These are phyloP conservation scores for Pythium rishiriense DNA, from an alignment of 352 stramenopile genomes.

Conservation along the genomic window DNA sequence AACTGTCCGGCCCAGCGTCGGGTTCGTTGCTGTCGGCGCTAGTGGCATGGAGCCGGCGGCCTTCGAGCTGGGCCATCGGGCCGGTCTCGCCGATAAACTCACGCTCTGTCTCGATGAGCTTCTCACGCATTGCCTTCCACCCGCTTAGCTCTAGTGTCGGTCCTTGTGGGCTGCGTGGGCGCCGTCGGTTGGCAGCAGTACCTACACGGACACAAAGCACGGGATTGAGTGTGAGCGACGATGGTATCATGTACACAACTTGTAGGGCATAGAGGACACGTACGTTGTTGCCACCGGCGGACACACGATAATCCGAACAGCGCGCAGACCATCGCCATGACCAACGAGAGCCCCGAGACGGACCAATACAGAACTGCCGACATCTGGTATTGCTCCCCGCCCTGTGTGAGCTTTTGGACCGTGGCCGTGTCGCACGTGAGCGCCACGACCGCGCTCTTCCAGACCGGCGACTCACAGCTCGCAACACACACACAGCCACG, in stretches of 20 bases:
- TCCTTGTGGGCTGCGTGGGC: slow-evolving; percentile 22
- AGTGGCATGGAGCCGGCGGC: slow-evolving; percentile 13
- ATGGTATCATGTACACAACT: neutral
- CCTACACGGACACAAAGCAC: neutral
- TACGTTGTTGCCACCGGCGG: slow-evolving; percentile 18
- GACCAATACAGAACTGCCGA: slow-evolving; percentile 15
- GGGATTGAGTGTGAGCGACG: too few species aligned
- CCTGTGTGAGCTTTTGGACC: neutral
- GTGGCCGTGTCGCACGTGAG: slow-evolving; percentile 40
- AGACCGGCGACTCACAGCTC: slow-evolving; percentile 51
- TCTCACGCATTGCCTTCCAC: slow-evolving; percentile 59
- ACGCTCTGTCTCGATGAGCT: slow-evolving; percentile 48
- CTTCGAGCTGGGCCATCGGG: slow-evolving; percentile 6
- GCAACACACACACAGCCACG: slow-evolving; percentile 54
- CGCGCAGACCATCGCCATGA: slow-evolving; percentile 16
- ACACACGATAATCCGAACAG: slow-evolving; percentile 18
- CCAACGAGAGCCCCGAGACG: slow-evolving; percentile 15
- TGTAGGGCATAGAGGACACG: neutral
- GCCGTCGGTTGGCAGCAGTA: slow-evolving; percentile 27
- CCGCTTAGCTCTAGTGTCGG: slow-evolving; percentile 44
- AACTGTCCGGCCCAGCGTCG: slow-evolving; percentile 9
- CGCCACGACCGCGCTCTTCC: slow-evolving; percentile 35
- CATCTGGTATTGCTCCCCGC: slow-evolving; percentile 3
- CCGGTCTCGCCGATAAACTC: slow-evolving; percentile 35
- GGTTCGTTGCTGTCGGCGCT: slow-evolving; percentile 6